A percentile compares a stretch with the other conserved stretches of the same genome.
These are phyloP conservation scores for Colletotrichum liriopes DNA, from an alignment of 2,329 filamentous ascomycete species.

Conservation along the genomic window DNA sequence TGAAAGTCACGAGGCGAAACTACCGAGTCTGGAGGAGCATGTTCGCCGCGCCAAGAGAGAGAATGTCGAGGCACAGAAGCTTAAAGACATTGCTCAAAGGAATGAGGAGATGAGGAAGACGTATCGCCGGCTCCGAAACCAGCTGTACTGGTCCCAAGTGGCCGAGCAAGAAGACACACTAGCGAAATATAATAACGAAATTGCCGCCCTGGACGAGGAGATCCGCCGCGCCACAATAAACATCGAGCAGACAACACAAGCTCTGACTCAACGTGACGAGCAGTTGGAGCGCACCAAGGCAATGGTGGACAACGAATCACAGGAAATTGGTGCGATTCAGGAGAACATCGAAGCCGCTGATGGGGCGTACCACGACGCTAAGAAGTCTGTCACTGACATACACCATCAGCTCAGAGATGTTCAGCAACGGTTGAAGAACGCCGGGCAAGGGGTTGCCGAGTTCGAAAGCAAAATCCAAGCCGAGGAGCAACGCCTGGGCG, in stretches of 20 bases:
- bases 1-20: slow-evolving; percentile 78
- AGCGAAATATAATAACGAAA: slow-evolving; percentile 49
- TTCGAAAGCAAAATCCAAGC: slow-evolving; percentile 65
- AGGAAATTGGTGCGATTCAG: slow-evolving; percentile 20
- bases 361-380: slow-evolving; percentile 65
- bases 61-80: slow-evolving; percentile 50
- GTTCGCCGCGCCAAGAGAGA: slow-evolving; percentile 72
- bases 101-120: slow-evolving; percentile 67
- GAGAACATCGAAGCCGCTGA: slow-evolving; percentile 38
- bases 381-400: slow-evolving; percentile 71
- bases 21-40: slow-evolving; percentile 74
- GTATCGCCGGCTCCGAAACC: slow-evolving; percentile 71
- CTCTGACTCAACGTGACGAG: slow-evolving; percentile 49
- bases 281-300: slow-evolving; percentile 23
- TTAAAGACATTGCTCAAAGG: slow-evolving; percentile 52
- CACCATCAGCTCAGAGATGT: slow-evolving; percentile 74
- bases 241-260: slow-evolving; percentile 61
- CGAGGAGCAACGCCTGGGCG: slow-evolving; percentile 75
- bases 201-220: slow-evolving; percentile 52
- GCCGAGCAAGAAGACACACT: slow-evolving; percentile 78
- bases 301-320: slow-evolving; percentile 10
- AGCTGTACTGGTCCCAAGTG: slow-evolving; percentile 92
- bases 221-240: slow-evolving; percentile 57
- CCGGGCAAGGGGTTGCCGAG: slow-evolving; percentile 62
- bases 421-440: slow-evolving; percentile 68